Conservation (phyloP, 805 yeast species). For the Yarrowia sp. region DNA sequence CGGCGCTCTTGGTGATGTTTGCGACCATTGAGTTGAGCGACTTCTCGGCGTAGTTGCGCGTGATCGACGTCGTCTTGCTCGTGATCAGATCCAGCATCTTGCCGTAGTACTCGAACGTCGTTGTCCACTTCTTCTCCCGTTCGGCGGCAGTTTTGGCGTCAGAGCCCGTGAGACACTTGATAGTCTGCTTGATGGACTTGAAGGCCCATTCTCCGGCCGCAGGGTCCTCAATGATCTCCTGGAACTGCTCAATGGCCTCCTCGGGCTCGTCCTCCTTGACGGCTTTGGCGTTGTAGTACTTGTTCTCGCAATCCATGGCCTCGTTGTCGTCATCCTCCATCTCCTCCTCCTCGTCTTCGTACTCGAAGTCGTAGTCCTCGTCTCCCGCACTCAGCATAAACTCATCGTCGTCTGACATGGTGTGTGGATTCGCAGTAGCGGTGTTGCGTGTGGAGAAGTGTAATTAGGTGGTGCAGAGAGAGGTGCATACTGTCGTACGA, state of each 20-base stretch:
- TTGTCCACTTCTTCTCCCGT: constrained; percentile 29
- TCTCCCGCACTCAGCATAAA: constrained; percentile 43
- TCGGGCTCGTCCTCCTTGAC: constrained; percentile 39
- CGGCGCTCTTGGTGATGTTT: constrained; percentile 32
- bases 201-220: constrained; percentile 38
- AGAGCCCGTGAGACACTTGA: constrained; percentile 36
- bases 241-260: constrained; percentile 38
- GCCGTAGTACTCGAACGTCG: constrained; percentile 32
- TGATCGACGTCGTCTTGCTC: constrained; percentile 29
- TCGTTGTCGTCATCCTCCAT: constrained; percentile 34
- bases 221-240: constrained; percentile 33
- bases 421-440: background rate
- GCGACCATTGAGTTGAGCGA: constrained; percentile 39
- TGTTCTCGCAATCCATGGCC: constrained; percentile 35
- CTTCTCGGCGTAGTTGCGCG: constrained; percentile 40
- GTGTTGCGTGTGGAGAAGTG: constrained; percentile 6
- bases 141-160: constrained; percentile 18
- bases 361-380: constrained; percentile 43
- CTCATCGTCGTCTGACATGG: constrained; percentile 42
- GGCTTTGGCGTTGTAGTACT: constrained; percentile 43
- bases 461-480: constrained; percentile 8
- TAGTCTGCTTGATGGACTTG: constrained; percentile 40
- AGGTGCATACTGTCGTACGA: background rate
- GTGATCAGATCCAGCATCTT: constrained; percentile 31
- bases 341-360: constrained; percentile 41